Base-by-base conservation (phyloP, 345 rosid genomes). In the Brassica juncea region DNA sequence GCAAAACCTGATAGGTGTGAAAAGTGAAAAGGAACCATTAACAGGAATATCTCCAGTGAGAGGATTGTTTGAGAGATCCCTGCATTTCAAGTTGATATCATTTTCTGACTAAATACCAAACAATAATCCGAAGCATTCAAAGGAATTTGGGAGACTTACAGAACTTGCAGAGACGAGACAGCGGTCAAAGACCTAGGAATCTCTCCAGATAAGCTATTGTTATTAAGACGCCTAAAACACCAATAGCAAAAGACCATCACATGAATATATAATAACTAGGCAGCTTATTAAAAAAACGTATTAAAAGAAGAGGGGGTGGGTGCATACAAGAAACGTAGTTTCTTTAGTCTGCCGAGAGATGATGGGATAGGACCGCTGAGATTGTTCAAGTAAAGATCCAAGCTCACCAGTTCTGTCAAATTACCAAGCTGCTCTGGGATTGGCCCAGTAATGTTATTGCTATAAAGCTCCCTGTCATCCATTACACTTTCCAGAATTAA, bases 341-440 rank as follows among this genome's bases (percentile, higher is more conserved):
- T 92, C 77, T 74, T 4, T 67, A 92, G 93, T 77, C 82, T 81
- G 67, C 86, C 85, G 83, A 92, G 81, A 21, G 93, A 83, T 57
- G 55, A 19, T 74, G 97, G 97, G 72, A 92, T 89, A 14, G 21
- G 72, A 35, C 95, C 95, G 68, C 1, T 76, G 83, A 92, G 84
- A 1, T 14, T 58, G 87, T 92, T 92, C 87, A 86, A 77, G 91
- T 87, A 92, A 85, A 92, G 93, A 89, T 92, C 97, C 97, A 92
- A 88, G 95, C 95, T 90, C 86, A 92, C 97, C 88, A 92, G 79
- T 81, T 79, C 84, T 37, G 89, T 82, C 90, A 92, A 82, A 80
- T 89, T 92, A 59, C 97, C 97, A 77, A 92, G 92, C 86, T 89
- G 91, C 30, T 89, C 92, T 4, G 97, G 97, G 79, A 92, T 84